Evolutionary conservation across 1,139 yeast species (phyloP), one percentile per base, ranked within the genome.

Genomic region (Yamadazyma spencermartinsiae): DNA sequence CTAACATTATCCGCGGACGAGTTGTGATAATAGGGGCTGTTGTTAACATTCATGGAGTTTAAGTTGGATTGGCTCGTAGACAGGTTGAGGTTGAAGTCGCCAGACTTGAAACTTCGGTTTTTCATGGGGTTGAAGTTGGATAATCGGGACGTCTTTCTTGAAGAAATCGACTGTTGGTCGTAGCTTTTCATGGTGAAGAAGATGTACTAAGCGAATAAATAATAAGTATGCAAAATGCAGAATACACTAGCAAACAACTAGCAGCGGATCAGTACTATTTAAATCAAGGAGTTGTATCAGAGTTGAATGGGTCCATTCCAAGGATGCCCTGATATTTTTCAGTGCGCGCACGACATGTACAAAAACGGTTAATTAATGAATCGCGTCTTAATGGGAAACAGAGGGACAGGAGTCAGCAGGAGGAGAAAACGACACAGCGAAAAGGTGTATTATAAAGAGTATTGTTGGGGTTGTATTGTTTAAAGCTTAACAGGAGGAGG

Each of bases 51-150:
- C 5, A 36, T 25, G 12, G 39, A 10, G 29, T 31, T 31, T 6
- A 11, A 31, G 13, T n/a, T 29, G 8, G 11, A 16, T 4, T 15
- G 19, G 3, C 23, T 17, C n/a, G 10, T 13, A 3, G 31, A 5
- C 10, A 14, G 11, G 19, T 31, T 30, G 20, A 31, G 11, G 15
- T 26, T 24, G 11, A 3, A 35, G 11, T 23, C 25, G 17, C 10
- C 16, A 10, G 29, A n/a, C 29, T 28, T 28, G 17, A 28, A 28
- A 15, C 31, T 16, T 24, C 48, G 34, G 21, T 25, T 38, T 39
- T 49, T 50, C 28, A 50, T 49, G 12, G 54, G 53, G 25, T 51
- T 50, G 34, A 51, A 43, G 32, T 50, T 49, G 4, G 54, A 50
- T 31, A 51, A 39, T 33, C 55, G 30, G 10, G 50, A 43, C 1